phyloP scores from a whole-genome alignment of 2,329 filamentous ascomycete species.

The Monilinia aucupariae region DNA sequence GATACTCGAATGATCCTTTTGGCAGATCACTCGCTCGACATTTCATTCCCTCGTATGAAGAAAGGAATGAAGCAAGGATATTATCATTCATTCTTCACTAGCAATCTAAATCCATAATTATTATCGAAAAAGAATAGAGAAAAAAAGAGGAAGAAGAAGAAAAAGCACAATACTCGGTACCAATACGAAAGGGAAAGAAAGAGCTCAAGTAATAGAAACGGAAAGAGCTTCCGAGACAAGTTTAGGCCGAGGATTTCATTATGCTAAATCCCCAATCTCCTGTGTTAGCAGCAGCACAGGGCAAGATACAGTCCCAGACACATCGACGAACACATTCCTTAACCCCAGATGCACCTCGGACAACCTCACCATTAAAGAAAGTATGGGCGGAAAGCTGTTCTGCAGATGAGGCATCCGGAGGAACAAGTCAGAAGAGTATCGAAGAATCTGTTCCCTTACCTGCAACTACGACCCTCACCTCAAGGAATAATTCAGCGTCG shows the following conservation, averaged over 20 bases:
- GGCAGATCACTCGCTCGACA: background rate
- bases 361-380: slow-evolving; percentile 20
- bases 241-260: slow-evolving; percentile 20
- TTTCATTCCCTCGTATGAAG: slow-evolving; percentile 11
- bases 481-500: slow-evolving; percentile 16
- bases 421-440: slow-evolving; percentile 11
- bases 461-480: slow-evolving; percentile 17
- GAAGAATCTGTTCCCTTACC: slow-evolving; percentile 18
- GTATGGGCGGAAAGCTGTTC: slow-evolving; percentile 31
- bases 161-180: background rate
- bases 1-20: background rate
- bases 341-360: slow-evolving; percentile 21
- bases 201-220: slow-evolving; percentile 15
- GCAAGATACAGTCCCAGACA: slow-evolving; percentile 14
- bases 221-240: slow-evolving; percentile 22
- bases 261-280: slow-evolving; percentile 19
- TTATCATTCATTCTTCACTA: too few relatives aligned
- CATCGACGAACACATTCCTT: slow-evolving; percentile 16
- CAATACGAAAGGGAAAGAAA: slow-evolving; percentile 5
- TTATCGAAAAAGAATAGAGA: background rate
- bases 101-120: slow-evolving; percentile 11
- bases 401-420: slow-evolving; percentile 21
- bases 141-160: too few relatives aligned
- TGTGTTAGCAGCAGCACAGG: slow-evolving; percentile 12
- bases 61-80: slow-evolving; percentile 11